These are phyloP conservation scores for Nakaseomyces kungkrabaensis DNA, from an alignment of 1,139 yeast species.

Conservation along the genomic window DNA sequence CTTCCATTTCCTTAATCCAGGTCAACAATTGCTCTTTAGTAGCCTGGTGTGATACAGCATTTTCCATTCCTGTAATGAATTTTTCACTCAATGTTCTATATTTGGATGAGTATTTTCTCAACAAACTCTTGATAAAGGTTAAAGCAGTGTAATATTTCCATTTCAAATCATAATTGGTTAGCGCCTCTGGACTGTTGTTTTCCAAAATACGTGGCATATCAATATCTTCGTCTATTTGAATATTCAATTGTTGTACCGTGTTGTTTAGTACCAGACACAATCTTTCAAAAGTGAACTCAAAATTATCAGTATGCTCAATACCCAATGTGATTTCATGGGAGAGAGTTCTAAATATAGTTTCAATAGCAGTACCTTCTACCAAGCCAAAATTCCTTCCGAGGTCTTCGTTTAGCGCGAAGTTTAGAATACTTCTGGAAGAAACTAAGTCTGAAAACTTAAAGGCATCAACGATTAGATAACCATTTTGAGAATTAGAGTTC, in stretches of 20 bases:
- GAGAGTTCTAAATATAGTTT: conserved; percentile 31
- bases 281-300: conserved; percentile 32
- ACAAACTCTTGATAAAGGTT: conserved; percentile 31
- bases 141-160: conserved; percentile 34
- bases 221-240: conserved; percentile 21
- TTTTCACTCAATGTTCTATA: conserved; percentile 21
- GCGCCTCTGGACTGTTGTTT: conserved; percentile 11
- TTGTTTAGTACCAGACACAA: conserved; percentile 34
- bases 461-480: conserved; percentile 58
- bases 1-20: conserved; percentile 31
- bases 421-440: conserved; percentile 33
- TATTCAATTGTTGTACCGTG: conserved; percentile 25
- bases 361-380: conserved; percentile 31
- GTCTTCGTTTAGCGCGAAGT: conserved; percentile 34
- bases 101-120: conserved; percentile 34
- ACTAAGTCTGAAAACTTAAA: conserved; percentile 45
- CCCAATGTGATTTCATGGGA: conserved; percentile 20
- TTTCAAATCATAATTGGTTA: conserved; percentile 21
- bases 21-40: conserved; percentile 22
- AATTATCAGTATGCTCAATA: conserved; percentile 19
- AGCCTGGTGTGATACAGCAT: conserved; percentile 24
- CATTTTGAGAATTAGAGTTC: conserved; percentile 76
- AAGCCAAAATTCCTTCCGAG: conserved; percentile 26
- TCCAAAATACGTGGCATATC: conserved; percentile 23
- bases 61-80: conserved; percentile 17